phyloP scores from a whole-genome alignment of 306 rosid genomes.

The Acacia melanoxylon region DNA sequence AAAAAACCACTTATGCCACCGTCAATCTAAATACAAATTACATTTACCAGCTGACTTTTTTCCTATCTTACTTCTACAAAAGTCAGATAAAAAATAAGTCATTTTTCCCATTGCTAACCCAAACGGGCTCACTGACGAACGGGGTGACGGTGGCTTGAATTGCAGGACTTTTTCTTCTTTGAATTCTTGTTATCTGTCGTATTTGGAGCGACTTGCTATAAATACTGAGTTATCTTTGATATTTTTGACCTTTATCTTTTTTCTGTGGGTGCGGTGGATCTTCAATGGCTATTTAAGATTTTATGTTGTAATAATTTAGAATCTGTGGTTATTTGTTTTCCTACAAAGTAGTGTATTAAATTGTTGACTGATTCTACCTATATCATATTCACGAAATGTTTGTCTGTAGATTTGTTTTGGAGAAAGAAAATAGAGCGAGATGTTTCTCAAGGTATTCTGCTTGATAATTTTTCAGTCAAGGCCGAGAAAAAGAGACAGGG shows the following conservation, averaged over 20 bases:
- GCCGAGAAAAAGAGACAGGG: slow-evolving; percentile 73
- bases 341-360: neutral
- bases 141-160: too few species aligned
- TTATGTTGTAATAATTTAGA: neutral
- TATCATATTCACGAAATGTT: slow-evolving; percentile 1
- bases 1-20: too few species aligned
- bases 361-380: neutral
- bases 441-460: slow-evolving; percentile 67
- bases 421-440: slow-evolving; percentile 94
- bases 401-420: slow-evolving; percentile 84
- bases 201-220: neutral
- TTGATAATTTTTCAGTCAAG: slow-evolving; percentile 71
- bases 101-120: too few species aligned
- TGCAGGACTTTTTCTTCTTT: too few species aligned
- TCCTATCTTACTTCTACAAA: too few species aligned
- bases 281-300: neutral
- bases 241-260: neutral
- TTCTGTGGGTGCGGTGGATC: neutral
- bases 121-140: too few species aligned
- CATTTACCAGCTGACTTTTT: too few species aligned
- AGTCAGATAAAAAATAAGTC: too few species aligned
- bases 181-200: too few species aligned
- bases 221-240: neutral
- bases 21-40: too few species aligned
- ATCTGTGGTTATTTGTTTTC: neutral